Evolutionary conservation across 2,329 filamentous ascomycete species (phyloP), one percentile per base, ranked within the genome.

Genomic region (Parastagonospora avenae): DNA sequence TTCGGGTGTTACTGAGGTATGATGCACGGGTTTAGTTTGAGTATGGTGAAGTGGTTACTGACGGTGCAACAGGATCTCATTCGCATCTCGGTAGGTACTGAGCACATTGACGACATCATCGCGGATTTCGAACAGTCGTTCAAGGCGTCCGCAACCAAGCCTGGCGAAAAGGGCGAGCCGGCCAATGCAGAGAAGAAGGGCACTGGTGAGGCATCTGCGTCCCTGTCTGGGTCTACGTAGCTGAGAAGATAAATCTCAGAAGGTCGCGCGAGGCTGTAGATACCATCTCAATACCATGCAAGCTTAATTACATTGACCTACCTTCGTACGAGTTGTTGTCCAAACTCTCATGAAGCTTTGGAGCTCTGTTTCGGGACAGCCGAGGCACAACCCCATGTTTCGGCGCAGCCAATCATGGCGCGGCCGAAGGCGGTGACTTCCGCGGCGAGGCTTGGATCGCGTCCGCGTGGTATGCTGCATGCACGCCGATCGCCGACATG

Each of bases 51-150:
- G 15, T 14, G 11, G 28, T 27, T 29, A 24, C 64, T 67, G 30
- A 55, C 39, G n/a, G 19, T 38, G 38, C 16, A 39, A 5, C 73
- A 91, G 82, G 93, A 96, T 69, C 85, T 92, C 33, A 96, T 97
- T 75, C 90, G 93, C 57, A 94, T 97, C 68, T 97, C 92, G 0
- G 92, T 97, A 52, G 93, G 93, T 45, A 96, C 89, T 1, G 93
- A 97, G 79, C 92, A 97, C 74, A 96, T 97, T 71, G 92, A 96
- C 78, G 93, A 97, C 70, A 97, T 97, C 67, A 94, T 96, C 69
- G 89, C 87, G 64, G 93, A 97, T 76, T 97, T 97, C 72, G 88
- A 93, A 75, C 92, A 96, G 80, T 90, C 90, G 0, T 95, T 97
- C 76, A 82, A 85, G 70, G 81, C 83, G 24, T 70, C 77, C 6